A percentile compares a stretch with the other conserved stretches of the same genome.
Evolutionary conservation across 2,329 filamentous ascomycete species (phyloP).

Genomic region (Penicillium decumbens): DNA sequence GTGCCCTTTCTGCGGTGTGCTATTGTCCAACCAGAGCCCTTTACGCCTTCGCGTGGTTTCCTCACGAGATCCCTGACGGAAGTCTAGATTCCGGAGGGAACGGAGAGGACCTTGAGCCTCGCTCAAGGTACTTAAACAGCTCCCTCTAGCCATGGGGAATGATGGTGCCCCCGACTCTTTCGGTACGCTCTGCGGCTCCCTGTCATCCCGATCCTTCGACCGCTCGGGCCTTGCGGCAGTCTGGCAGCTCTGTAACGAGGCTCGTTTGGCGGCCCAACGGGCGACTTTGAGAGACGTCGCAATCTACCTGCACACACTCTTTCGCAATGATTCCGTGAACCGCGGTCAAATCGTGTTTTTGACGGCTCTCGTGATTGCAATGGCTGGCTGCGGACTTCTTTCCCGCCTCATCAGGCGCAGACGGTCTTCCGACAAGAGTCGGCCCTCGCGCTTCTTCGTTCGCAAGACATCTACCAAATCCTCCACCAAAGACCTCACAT

Average conservation of each 20-base stretch:
- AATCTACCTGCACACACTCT: conserved; percentile 18
- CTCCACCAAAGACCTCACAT: conserved; percentile 27
- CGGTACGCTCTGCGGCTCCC: conserved; percentile 12
- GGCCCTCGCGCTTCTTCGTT: conserved; percentile 2
- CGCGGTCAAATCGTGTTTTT: conserved; percentile 30
- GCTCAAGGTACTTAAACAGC: conserved; percentile 17
- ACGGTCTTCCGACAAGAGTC: conserved; percentile 13
- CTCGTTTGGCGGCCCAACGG: conserved; percentile 18
- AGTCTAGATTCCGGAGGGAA: conserved; percentile 10
- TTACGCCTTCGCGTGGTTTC: conserved; percentile 16
- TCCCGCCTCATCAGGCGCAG: conserved; percentile 28
- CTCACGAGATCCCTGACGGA: conserved; percentile 3
- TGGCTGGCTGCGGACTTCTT: conserved; percentile 36
- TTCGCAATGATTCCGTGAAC: conserved; percentile 29
- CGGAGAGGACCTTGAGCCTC: neutral
- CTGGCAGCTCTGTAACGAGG: conserved; percentile 21
- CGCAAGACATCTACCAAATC: conserved; percentile 24
- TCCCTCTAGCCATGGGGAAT: conserved; percentile 15
- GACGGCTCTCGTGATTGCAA: conserved; percentile 31
- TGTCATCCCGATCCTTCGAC: conserved; percentile 8
- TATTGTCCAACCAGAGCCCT: conserved; percentile 13
- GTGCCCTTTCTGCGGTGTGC: neutral
- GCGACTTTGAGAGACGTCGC: conserved; percentile 16
- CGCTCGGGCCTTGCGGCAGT: conserved; percentile 11
- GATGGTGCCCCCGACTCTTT: conserved; percentile 7